Base-by-base conservation (phyloP, 2,329 filamentous ascomycete genomes). In the Fusarium chuoi region DNA sequence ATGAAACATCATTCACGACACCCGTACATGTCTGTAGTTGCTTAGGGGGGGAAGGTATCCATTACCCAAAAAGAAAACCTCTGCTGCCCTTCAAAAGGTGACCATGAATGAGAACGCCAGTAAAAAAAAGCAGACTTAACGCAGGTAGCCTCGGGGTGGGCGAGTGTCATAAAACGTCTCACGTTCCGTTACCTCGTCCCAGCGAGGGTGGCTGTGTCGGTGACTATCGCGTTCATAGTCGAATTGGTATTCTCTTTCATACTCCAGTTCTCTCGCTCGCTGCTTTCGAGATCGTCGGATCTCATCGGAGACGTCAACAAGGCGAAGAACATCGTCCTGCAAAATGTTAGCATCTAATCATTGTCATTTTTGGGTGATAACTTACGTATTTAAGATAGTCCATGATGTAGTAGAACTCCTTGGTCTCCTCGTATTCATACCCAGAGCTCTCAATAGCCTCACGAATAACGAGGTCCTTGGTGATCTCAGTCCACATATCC, bases 401-500 rank as follows among this genome's bases (percentile, higher is more conserved):
- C 86, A 98, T 96, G 51, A 98, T 90, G 82, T 98, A 98, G 83
- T 93, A 98, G 83, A 94, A 97, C 71, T 89, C 90, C 61, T 94
- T 92, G 0, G 94, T 96, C 86, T 98, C 95, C 81, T 98, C 94
- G 79, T 92, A 98, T 68, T 94, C 91, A 82, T 98, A 98, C 6
- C 94, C 94, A 79, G 92, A 85, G 78, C 92, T 87, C 76, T 97
- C 92, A 73, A 98, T 93, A 24, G 96, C 96, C 80, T 98, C 95
- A 59, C 92, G 91, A 66, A 92, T 87, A 22, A 98, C 94, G 41
- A 98, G 84, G 76, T 98, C 95, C 84, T 97, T 98, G 51, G 96
- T 97, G 77, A 99, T 94, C 83, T 98, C 96, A 0, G 96, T 99
- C 96, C 96, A 98, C 85, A 97, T 93, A 68, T 92, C 90, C 63